Percentiles rank a stretch among this genome's conserved stretches.
phyloP scores from a whole-genome alignment of 805 yeast genomes.

The Candida awuae region DNA sequence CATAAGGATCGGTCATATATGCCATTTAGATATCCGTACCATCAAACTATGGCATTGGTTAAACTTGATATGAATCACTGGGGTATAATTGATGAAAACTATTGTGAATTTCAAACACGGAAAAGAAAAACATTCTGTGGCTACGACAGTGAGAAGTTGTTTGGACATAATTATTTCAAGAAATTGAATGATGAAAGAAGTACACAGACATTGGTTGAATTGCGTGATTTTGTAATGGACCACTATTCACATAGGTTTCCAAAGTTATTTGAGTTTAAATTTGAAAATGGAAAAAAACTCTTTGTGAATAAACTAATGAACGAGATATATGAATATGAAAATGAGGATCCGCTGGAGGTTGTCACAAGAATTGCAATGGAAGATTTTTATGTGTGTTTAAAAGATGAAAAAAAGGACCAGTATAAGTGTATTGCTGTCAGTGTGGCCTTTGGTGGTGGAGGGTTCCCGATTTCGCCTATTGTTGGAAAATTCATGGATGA shows the following conservation, averaged over 20 bases:
- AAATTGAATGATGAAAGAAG: conserved; percentile 20
- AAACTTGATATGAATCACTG: conserved; percentile 43
- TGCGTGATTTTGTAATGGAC: conserved; percentile 34
- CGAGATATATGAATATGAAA: conserved; percentile 37
- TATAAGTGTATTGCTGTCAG: conserved; percentile 44
- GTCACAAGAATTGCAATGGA: conserved; percentile 43
- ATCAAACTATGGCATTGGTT: conserved; percentile 45
- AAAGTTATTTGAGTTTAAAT: conserved; percentile 26
- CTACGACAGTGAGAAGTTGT: conserved; percentile 29
- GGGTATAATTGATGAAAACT: conserved; percentile 42
- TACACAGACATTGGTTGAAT: conserved; percentile 34
- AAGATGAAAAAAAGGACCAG: conserved; percentile 28
- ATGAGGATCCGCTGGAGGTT: conserved; percentile 37
- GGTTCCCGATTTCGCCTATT: conserved; percentile 33
- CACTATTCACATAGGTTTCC: conserved; percentile 41
- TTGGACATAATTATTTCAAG: conserved; percentile 32
- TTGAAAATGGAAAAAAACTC: conserved; percentile 28
- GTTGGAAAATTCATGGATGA: conserved; percentile 33
- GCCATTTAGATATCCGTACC: conserved; percentile 47
- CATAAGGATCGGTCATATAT: conserved; percentile 40
- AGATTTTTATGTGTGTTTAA: conserved; percentile 37
- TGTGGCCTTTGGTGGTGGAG: conserved; percentile 47
- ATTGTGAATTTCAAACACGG: conserved; percentile 36
- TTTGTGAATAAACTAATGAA: conserved; percentile 34
- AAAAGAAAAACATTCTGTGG: conserved; percentile 32